Evolutionary conservation across 2,329 filamentous ascomycete species (phyloP), one percentile per base, ranked within the genome.

Genomic region (Penicillium olsonii): DNA sequence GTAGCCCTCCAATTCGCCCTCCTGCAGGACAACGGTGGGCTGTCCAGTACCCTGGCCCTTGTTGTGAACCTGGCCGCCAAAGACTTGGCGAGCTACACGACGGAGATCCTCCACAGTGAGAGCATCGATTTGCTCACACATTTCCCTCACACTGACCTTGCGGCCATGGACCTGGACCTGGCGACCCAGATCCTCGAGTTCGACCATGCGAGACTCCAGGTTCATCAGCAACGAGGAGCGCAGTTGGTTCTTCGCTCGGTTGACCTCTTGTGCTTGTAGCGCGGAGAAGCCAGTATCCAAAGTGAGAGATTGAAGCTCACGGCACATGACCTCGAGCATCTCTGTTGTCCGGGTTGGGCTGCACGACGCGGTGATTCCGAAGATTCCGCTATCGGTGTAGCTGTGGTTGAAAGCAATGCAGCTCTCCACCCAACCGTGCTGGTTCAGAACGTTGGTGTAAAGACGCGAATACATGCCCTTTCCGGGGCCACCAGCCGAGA

Each of bases 381-480:
- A 99, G 35, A 99, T 83, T 4, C 94, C 94, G 6, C 87, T 92
- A 72, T 99, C 94, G 0, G 90, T 94, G 80, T 99, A 99, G 39
- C 88, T 90, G 78, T 97, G 92, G 79, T 97, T 97, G 78, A 97
- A 97, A 24, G 92, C 88, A 43, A 95, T 81, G 75, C 94, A 97
- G 53, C 85, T 92, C 75, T 99, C 94, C 20, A 99, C 90, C 92
- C 92, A 99, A 61, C 88, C 90, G 75, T 96, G 87, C 74, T 97
- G 92, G 77, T 99, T 99, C 43, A 99, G 83, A 0, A 97, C 92
- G 69, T 96, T 96, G 56, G 92, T 97, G 79, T 96, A 99, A 8
- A 99, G 83, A 11, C 94, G 87, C 31, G 90, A 95, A 79, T 97
- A 97, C 94, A 99, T 99, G 70, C 94, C 94, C 78, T 99, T 99